Percentiles rank a stretch among this genome's conserved stretches.
These are phyloP conservation scores for Candida ficus DNA, from an alignment of 805 yeast genomes.

Conservation along the genomic window DNA sequence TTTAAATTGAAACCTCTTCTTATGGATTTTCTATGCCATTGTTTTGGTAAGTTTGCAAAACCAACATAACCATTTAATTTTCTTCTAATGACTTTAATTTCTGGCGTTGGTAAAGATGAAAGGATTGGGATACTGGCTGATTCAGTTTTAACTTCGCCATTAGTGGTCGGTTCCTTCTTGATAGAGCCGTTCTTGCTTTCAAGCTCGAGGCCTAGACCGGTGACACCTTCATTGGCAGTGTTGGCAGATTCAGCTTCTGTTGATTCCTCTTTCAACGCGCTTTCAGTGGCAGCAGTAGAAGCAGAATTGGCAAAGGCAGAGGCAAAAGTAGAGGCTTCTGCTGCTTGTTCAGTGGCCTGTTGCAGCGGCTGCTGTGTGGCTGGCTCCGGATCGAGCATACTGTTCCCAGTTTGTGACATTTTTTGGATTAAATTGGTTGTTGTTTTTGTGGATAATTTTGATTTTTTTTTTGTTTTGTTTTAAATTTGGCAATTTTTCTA, in stretches of 20 bases:
- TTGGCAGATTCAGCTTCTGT: background rate
- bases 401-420: slow-evolving; percentile 3
- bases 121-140: background rate
- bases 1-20: slow-evolving; percentile 87
- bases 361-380: background rate
- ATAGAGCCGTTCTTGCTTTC: background rate
- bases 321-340: background rate
- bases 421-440: no score
- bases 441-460: background rate
- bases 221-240: background rate
- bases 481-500: no score
- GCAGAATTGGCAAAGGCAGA: slow-evolving; percentile 1
- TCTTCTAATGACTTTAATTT: slow-evolving; percentile 63
- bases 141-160: slow-evolving; percentile 2
- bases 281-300: background rate
- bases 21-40: slow-evolving; percentile 94
- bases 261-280: background rate
- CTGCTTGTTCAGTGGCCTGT: background rate
- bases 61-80: slow-evolving; percentile 93
- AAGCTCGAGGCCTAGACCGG: slow-evolving; percentile 9
- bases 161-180: slow-evolving; percentile 3
- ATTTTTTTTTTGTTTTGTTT: background rate
- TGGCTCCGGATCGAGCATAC: slow-evolving; percentile 14
- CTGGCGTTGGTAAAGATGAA: slow-evolving; percentile 28
- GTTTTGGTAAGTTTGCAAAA: slow-evolving; percentile 95